phyloP scores from a whole-genome alignment of 1,139 yeast genomes.

The Taphrina flavorubra region DNA sequence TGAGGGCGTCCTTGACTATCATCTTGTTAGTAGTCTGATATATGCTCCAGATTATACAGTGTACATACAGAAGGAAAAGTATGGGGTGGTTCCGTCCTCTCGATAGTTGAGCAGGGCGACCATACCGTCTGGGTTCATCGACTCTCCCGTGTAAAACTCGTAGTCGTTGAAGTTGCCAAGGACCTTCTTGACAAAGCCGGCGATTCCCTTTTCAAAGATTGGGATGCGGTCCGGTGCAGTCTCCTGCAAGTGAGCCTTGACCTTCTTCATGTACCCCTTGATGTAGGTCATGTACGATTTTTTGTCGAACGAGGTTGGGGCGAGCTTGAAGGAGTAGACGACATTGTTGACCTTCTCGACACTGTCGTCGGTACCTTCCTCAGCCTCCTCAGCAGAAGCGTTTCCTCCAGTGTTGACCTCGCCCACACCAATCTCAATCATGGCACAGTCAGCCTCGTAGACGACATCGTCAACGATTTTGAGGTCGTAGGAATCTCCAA shows the following conservation, averaged over 20 bases:
- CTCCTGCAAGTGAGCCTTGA: constrained; percentile 72
- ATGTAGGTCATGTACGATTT: constrained; percentile 57
- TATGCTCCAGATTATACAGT: background rate
- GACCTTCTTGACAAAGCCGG: constrained; percentile 92
- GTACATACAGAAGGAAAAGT: constrained; percentile 90
- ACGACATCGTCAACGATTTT: constrained; percentile 85
- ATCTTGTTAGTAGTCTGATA: background rate
- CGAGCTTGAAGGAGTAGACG: constrained; percentile 97
- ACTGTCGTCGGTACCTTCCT: constrained; percentile 81
- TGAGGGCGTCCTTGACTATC: constrained; percentile 39
- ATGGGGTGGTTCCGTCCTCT: constrained; percentile 99
- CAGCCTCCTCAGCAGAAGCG: constrained; percentile 97
- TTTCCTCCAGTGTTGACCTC: constrained; percentile 98
- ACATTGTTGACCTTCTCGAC: constrained; percentile 93
- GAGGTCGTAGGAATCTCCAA: constrained; percentile 95
- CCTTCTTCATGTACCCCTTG: constrained; percentile 91
- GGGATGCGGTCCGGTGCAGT: constrained; percentile 82
- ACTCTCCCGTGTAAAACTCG: constrained; percentile 99
- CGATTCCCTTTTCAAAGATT: constrained; percentile 95
- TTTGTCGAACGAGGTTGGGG: constrained; percentile 94
- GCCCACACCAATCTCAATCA: constrained; percentile 81
- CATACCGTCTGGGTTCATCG: constrained; percentile 91
- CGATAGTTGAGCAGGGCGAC: constrained; percentile 98
- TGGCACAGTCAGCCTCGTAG: constrained; percentile 94
- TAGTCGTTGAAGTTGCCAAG: constrained; percentile 94